Evolutionary conservation across 768 basidiomycete species (phyloP).

Genomic region (Boletus rubescentipes): DNA sequence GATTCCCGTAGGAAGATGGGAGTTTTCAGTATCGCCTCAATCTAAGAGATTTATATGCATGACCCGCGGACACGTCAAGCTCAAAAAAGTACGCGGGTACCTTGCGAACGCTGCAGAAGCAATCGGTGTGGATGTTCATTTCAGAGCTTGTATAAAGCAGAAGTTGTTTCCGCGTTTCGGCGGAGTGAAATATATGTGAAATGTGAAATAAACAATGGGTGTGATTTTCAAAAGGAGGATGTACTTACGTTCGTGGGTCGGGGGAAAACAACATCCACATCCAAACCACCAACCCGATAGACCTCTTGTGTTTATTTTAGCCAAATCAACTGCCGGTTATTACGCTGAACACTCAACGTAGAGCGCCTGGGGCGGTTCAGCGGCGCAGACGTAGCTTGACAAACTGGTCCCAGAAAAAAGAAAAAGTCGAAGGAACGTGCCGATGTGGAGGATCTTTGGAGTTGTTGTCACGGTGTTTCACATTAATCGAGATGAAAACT

Average conservation of each 20-base stretch:
- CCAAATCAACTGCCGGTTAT: too few species aligned
- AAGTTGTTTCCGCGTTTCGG: background rate
- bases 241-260: background rate
- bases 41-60: background rate
- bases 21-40: background rate
- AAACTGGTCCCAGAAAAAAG: too few species aligned
- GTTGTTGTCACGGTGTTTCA: too few species aligned
- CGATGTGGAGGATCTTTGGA: too few species aligned
- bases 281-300: background rate
- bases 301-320: too few species aligned
- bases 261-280: background rate
- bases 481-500: too few species aligned
- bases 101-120: background rate
- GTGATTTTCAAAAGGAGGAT: background rate
- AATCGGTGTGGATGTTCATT: background rate
- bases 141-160: background rate
- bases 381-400: too few species aligned
- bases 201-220: background rate
- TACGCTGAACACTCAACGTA: background rate
- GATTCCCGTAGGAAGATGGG: background rate
- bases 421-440: too few species aligned
- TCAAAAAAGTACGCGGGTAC: background rate
- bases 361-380: too few species aligned
- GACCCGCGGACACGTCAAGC: background rate
- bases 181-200: background rate